Base-by-base conservation (phyloP, 305 asterid species). In the Fraxinus sp. region DNA sequence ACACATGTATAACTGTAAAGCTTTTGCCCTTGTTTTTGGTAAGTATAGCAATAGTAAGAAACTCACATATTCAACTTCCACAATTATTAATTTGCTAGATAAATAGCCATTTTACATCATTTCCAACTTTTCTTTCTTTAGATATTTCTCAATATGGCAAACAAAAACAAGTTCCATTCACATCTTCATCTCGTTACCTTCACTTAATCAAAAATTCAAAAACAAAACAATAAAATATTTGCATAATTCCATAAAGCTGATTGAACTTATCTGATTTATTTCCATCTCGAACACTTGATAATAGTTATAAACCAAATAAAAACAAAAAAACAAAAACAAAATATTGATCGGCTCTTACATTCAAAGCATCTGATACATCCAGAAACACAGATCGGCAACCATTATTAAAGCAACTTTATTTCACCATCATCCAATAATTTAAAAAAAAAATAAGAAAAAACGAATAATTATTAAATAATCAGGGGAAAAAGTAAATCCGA, bases 341-440 rank as follows among this genome's bases (percentile, higher is more conserved):
- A 22, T 75, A 22, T 26, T 80, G 86, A 86, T 84, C 85, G 81
- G 88, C 86, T 86, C 89, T 86, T 82, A 84, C 88, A 20, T 33
- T 88, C 81, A 86, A 55, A 84, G 18, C 70, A 64, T 71, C 41
- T 39, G 80, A 66, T 79, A 79, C 84, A 85, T 75, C 84, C 66
- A 57, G 80, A 46, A 55, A 46, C 24, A 70, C 77, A 71, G 84
- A 85, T 87, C 83, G 85, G 80, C 80, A 77, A 26, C 84, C 28
- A 77, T 57, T 16, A 70, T 16, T 24, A 62, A 41, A 3, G 64
- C 5, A 35, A 85, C 41, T 32, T 16, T 32, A 66, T 13, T 7
- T 52, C 77, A 82, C 26, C 52, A 28, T 39, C 80, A 73, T 26
- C 78, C 66, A 77, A 75, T n/a, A 11, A 59, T 37, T 26, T 0